Evolutionary conservation across 768 basidiomycete genomes (phyloP), one percentile per base, ranked within the genome.

Genomic region (Neoboletus magnificus): DNA sequence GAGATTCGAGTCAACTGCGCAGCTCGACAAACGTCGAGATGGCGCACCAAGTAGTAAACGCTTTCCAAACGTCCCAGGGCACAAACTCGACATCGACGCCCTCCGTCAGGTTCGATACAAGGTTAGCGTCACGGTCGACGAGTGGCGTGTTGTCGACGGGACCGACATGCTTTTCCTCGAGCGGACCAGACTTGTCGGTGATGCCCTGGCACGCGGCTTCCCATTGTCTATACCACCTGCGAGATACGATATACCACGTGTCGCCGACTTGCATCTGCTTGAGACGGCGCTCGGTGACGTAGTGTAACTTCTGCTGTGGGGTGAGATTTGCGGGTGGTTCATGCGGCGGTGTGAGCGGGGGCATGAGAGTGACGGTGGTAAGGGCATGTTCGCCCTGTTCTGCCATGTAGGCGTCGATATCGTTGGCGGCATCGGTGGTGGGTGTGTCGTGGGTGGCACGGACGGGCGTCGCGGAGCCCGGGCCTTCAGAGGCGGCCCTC

Each of bases 171-270:
- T 79, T 70, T 68, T 89, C 86, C 32, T 77, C 73, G 32, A 89
- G 66, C 2, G 73, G 67, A 18, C 84, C 87, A 63, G 86, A 79
- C 72, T 89, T 91, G 76, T 87, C 86, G 27, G 76, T 66, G 59
- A 83, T 72, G 29, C 87, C 89, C 0, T 82, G 78, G 65, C 86
- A 86, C 12, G 89, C 91, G 62, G 81, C 82, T 58, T 78, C 72
- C 87, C 89, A 95, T 33, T 83, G 81, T 55, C 80, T 80, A 75
- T 81, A 89, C 93, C 93, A 96, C 22, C 64, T 62, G 47, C 80
- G 71, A 22, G 85, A 78, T 29, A 95, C 77, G 47, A 95, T 73
- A 72, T 83, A 93, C 92, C 92, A 94, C 10, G 78, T 84, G 48
- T 92, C 83, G 43, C 88, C 88, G 9, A 78, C 72, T 30, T 77